phyloP scores from a whole-genome alignment of 257 asterid species.

The Lycium ferocissimum region DNA sequence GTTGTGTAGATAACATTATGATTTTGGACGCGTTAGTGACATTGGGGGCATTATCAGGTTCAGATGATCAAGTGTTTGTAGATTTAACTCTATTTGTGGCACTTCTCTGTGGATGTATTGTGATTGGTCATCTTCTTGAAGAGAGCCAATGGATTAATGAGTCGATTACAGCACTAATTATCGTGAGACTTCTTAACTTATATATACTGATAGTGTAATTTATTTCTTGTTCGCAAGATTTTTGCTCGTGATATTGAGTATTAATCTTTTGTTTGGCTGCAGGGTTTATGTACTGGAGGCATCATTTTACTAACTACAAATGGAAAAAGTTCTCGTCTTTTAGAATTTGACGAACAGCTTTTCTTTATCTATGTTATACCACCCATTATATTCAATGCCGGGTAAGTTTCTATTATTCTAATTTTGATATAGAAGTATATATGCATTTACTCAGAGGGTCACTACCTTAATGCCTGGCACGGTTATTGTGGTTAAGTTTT shows the following conservation, averaged over 20 bases:
- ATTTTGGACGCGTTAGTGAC: no score
- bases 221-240: no score
- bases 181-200: conserved; percentile 45
- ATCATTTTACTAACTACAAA: conserved; percentile 48
- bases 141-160: conserved; percentile 70
- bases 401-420: conserved; percentile 46
- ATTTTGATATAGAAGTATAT: no score
- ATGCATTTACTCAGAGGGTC: neutral
- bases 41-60: no score
- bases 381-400: conserved; percentile 85
- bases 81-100: no score
- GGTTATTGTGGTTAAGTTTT: neutral
- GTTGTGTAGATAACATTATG: no score
- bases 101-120: conserved; percentile 42
- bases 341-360: conserved; percentile 69
- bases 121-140: conserved; percentile 65
- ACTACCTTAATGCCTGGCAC: neutral
- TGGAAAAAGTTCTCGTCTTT: conserved; percentile 57
- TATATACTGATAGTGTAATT: neutral
- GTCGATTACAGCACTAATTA: conserved; percentile 56
- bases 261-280: conserved; percentile 29
- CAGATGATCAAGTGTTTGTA: no score
- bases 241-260: neutral
- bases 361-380: conserved; percentile 82
- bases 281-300: conserved; percentile 69